phyloP scores from a whole-genome alignment of 148 eudicot genomes.

The Amaranthus palmeri region DNA sequence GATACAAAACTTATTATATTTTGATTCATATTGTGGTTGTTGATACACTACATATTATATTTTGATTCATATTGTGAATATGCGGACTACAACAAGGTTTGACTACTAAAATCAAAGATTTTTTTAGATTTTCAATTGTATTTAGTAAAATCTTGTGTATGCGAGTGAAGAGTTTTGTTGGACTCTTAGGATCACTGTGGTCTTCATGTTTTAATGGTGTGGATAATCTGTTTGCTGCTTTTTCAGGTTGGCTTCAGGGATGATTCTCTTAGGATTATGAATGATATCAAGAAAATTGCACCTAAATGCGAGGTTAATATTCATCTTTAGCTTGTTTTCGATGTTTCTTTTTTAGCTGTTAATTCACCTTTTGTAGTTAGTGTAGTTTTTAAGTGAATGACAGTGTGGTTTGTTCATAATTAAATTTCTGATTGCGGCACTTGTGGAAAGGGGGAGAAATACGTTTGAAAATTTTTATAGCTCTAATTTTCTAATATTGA shows the following conservation, averaged over 20 bases:
- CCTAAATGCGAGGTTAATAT: conserved; percentile 85
- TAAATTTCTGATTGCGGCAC: background rate
- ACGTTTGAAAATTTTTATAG: background rate
- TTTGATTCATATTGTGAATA: too few species aligned
- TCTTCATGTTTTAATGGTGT: background rate
- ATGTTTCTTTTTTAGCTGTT: background rate
- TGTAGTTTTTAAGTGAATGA: background rate
- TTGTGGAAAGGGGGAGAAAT: background rate
- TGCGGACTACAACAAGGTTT: too few species aligned
- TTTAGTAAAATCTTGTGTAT: too few species aligned
- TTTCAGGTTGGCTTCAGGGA: conserved; percentile 65
- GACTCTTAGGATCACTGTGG: background rate
- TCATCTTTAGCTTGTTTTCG: conserved; percentile 3
- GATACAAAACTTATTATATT: too few species aligned
- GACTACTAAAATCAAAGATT: too few species aligned
- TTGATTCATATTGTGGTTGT: too few species aligned
- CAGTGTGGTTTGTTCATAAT: background rate
- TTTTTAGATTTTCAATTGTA: too few species aligned
- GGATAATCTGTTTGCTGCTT: background rate
- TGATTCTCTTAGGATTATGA: conserved; percentile 40
- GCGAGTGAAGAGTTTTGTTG: background rate
- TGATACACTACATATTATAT: too few species aligned
- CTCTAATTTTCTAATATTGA: background rate
- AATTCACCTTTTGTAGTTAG: background rate
- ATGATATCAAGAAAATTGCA: conserved; percentile 33